Evolutionary conservation across 441 rosid genomes (phyloP), one percentile per base, ranked within the genome.

Genomic region (Viola pubescens): DNA sequence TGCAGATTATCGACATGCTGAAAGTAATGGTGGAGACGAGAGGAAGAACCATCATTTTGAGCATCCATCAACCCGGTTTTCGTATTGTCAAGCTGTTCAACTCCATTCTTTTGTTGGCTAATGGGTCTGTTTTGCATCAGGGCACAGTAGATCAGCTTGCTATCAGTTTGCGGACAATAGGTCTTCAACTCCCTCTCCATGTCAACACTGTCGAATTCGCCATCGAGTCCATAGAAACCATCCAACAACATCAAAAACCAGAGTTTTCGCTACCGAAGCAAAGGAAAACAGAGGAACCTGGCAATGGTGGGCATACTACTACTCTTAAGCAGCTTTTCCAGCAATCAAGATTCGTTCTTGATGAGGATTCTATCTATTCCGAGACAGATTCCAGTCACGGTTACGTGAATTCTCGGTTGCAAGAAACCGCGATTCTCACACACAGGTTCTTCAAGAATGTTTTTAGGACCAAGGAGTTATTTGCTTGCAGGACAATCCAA

Each of bases 381-480:
- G 76, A 67, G 4, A 61, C 71, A 0, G 84, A 81, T 14, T 64
- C 76, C 53, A 74, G 69, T 0, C 69, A 54, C 13, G 79, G 67
- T 68, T 92, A 80, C 19, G 83, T 89, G 3, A 92, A 92, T 65
- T 84, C 95, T 2, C 79, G 88, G 59, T 41, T 89, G 14, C 62
- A 56, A 52, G 98, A 92, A 60, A 89, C 91, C 45, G 10, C 78
- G 65, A 77, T 89, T 49, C 96, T 89, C 61, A 76, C 87, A 2
- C 90, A 85, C 52, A 78, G 97, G 63, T 92, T 92, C 81, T 89
- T 94, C 38, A 92, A 85, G 70, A 92, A 86, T 79, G 89, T 89
- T 12, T 84, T 77, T 70, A 70, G 97, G 63, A 89, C 95, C 57
- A 91, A 79, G 68, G 95, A 89, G 81, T 73, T 92, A 1, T 92